Conservation (phyloP, 1,284 basidiomycete species). For the Bjerkandera adusta region DNA sequence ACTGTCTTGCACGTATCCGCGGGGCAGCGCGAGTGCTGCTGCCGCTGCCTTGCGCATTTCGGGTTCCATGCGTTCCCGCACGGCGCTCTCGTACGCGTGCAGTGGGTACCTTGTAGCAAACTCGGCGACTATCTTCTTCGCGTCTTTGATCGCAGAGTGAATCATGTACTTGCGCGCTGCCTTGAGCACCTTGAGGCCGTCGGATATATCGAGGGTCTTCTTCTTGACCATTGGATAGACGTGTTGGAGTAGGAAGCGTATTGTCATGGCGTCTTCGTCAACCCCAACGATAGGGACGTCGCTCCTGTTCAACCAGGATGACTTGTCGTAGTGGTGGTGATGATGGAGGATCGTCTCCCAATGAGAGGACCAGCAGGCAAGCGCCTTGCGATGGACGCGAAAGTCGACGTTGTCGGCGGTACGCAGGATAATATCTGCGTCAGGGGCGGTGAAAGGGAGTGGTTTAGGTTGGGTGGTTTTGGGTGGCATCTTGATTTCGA, state of each 20-base stretch:
- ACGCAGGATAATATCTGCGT: conserved; percentile 5
- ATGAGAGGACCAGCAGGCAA: conserved; percentile 15
- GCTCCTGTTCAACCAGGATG: background rate
- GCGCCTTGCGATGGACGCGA: conserved; percentile 11
- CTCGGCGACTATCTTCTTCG: conserved; percentile 3
- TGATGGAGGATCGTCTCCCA: conserved; percentile 16
- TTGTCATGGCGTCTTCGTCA: conserved; percentile 6
- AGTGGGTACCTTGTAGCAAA: conserved; percentile 3
- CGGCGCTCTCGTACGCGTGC: conserved; percentile 7
- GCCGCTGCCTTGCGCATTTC: conserved; percentile 10
- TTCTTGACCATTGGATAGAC: conserved; percentile 11
- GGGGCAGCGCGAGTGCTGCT: background rate
- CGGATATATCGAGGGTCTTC: background rate
- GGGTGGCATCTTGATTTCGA: too few relatives aligned
- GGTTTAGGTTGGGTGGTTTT: too few relatives aligned
- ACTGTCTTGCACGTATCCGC: background rate
- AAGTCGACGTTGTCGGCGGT: conserved; percentile 13
- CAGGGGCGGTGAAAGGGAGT: too few relatives aligned
- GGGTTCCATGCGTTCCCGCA: background rate
- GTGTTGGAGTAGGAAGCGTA: conserved; percentile 10
- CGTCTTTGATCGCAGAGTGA: background rate
- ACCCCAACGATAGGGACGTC: conserved; percentile 1
- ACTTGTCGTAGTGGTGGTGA: background rate
- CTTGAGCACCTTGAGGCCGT: conserved; percentile 5
- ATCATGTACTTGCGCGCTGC: conserved; percentile 12